Percentiles rank a stretch among this genome's conserved stretches.
phyloP scores from a whole-genome alignment of 495 filamentous ascomycete genomes.

The Evernia prunastri region DNA sequence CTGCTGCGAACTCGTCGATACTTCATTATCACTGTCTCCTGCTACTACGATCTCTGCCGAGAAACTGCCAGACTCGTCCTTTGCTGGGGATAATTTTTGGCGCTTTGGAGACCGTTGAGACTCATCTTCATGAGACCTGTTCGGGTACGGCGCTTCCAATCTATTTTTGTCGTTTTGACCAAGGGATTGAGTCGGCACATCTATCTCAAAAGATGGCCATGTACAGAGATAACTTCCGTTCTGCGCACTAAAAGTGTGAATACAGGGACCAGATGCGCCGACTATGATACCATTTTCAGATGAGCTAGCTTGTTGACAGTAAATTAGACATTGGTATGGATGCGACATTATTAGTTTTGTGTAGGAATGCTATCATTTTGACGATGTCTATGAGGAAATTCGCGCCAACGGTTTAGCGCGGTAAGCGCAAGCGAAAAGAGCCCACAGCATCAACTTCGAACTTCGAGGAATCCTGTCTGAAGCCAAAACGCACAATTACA shows the following conservation, averaged over 20 bases:
- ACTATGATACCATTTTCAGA: slow-evolving; percentile 41
- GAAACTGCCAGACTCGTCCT: slow-evolving; percentile 22
- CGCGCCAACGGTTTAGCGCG: background rate
- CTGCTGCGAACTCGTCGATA: slow-evolving; percentile 27
- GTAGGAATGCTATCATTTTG: background rate
- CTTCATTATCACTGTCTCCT: slow-evolving; percentile 24
- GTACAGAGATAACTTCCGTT: slow-evolving; percentile 40
- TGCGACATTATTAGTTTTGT: slow-evolving; percentile 33
- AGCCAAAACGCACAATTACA: slow-evolving; percentile 15
- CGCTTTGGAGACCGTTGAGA: slow-evolving; percentile 47
- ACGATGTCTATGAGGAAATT: background rate
- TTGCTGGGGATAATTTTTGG: slow-evolving; percentile 39
- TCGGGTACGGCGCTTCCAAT: background rate
- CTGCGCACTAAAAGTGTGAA: slow-evolving; percentile 45
- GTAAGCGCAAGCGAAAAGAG: background rate
- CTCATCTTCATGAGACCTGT: slow-evolving; percentile 14
- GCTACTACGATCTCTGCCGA: slow-evolving; percentile 25
- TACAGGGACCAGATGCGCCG: slow-evolving; percentile 49
- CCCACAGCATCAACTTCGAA: slow-evolving; percentile 1
- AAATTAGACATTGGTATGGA: slow-evolving; percentile 50
- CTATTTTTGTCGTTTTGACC: slow-evolving; percentile 2
- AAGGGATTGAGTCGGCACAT: slow-evolving; percentile 10
- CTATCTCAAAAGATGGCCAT: slow-evolving; percentile 43
- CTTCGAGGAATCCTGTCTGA: no score
- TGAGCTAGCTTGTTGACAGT: slow-evolving; percentile 34